Conservation (phyloP, 2,329 filamentous ascomycete species). For the Botrytis deweyae region DNA sequence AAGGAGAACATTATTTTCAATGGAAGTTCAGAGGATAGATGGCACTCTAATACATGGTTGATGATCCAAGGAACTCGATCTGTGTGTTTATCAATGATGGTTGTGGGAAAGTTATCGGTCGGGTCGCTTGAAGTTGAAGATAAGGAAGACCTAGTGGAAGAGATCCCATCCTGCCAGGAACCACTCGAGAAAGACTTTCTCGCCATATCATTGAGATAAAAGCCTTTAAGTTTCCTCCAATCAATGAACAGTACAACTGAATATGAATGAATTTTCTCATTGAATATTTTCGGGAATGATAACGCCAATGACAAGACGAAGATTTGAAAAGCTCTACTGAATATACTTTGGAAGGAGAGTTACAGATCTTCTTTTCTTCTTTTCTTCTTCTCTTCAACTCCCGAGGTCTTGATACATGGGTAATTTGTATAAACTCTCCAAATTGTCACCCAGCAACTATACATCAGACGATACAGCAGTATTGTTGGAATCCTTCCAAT, state of each 20-base stretch:
- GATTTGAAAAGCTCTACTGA: background rate
- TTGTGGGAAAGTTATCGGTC: slow-evolving; percentile 13
- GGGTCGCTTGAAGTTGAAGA: slow-evolving; percentile 6
- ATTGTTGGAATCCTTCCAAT: background rate
- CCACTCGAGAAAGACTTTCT: slow-evolving; percentile 4
- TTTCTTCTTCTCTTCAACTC: background rate
- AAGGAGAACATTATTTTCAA: slow-evolving; percentile 37
- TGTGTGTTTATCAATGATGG: slow-evolving; percentile 17
- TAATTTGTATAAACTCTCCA: background rate
- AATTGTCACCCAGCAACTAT: background rate
- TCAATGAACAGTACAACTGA: background rate
- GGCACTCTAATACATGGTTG: slow-evolving; percentile 29
- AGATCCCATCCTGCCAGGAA: slow-evolving; percentile 5
- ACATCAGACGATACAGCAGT: background rate
- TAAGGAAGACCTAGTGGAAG: slow-evolving; percentile 10
- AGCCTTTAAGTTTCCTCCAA: background rate
- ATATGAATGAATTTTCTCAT: background rate
- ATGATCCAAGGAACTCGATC: slow-evolving; percentile 32
- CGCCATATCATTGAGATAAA: background rate
- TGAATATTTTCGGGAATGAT: background rate
- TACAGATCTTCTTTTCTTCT: background rate
- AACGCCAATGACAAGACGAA: background rate
- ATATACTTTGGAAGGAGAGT: background rate
- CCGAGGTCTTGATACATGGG: background rate
- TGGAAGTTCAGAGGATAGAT: slow-evolving; percentile 28